Base-by-base conservation (phyloP, 1,284 basidiomycete species). In the Sanghuangporus baumii region DNA sequence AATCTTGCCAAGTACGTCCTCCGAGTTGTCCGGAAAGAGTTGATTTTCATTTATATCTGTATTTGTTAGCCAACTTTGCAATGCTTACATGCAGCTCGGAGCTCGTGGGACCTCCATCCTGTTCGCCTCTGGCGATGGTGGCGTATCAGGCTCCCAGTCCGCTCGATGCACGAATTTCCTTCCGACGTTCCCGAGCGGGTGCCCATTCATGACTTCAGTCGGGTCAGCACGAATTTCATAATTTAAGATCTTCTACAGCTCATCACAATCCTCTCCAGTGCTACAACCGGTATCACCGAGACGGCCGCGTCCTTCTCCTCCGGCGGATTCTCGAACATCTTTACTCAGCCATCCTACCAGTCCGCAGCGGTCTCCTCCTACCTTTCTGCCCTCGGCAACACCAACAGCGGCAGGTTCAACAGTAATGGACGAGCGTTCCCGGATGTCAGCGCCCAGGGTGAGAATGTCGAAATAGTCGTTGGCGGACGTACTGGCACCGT, bases 251-350 rank as follows among this genome's bases (percentile, higher is more conserved):
- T 48, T 20, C 56, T 50, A 52, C 55, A 67, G 11, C 55, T 43
- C 67, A 16, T 72, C 74, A 55, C 71, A 2, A n/a, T 4, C 14
- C 16, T 34, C 11, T 20, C 37, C 26, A 60, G 74, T 20, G 72
- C 72, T 5, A 72, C 72, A 11, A 66, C 67, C 5, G 71, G 71
- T 8, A 69, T 71, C 50, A 66, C 62, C 8, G 74, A 74, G 61
- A 71, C 68, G 36, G 67, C 72, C 3, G 72, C 73, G 0, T 67
- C 66, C 18, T 78, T 76, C 71, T 74, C 71, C 59, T 72, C 72
- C 7, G 78, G 76, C 60, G 78, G 79, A 18, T 80, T 78, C 71
- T 75, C 73, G 61, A 69, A 73, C 61, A 70, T 74, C 66, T 79
- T 79, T 69, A 55, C 69, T 3, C 69, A 67, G 23, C 74, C 76